These are phyloP conservation scores for Dictyostelium firmibasis DNA, from an alignment of 78 protist genomes.

Conservation along the genomic window DNA sequence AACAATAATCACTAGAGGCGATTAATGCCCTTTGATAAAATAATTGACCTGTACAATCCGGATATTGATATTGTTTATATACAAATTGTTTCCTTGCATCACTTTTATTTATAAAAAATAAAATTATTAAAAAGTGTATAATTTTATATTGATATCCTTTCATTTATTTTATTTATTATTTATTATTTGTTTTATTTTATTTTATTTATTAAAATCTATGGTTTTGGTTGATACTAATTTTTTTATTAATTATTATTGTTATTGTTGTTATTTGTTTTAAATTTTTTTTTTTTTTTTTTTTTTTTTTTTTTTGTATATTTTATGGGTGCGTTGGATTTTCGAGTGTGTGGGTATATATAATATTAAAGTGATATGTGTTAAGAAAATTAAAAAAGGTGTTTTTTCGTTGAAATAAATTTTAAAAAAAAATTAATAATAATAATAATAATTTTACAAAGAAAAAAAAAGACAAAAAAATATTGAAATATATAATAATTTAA, in stretches of 20 bases:
- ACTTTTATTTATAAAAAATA: background rate
- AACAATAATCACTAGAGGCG: background rate
- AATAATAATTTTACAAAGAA: background rate
- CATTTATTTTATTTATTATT: background rate
- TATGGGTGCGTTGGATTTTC: no score
- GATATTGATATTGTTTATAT: background rate
- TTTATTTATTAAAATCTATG: background rate
- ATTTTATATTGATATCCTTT: background rate
- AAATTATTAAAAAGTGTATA: background rate
- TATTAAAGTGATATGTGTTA: background rate
- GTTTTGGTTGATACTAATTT: no score
- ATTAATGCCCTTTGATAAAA: background rate
- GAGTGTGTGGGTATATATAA: background rate
- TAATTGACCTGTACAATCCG: background rate
- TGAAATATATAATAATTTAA: no score
- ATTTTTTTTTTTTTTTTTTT: no score
- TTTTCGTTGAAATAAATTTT: background rate
- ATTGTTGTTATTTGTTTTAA: no score
- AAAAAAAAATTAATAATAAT: no score
- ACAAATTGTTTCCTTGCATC: background rate
- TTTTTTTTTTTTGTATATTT: no score
- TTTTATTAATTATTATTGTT: no score
- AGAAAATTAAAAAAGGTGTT: background rate
- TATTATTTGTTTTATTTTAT: no score
- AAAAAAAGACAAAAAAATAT: no score